These are phyloP conservation scores for Ustulina deusta DNA, from an alignment of 2,329 filamentous ascomycete genomes.

Conservation along the genomic window DNA sequence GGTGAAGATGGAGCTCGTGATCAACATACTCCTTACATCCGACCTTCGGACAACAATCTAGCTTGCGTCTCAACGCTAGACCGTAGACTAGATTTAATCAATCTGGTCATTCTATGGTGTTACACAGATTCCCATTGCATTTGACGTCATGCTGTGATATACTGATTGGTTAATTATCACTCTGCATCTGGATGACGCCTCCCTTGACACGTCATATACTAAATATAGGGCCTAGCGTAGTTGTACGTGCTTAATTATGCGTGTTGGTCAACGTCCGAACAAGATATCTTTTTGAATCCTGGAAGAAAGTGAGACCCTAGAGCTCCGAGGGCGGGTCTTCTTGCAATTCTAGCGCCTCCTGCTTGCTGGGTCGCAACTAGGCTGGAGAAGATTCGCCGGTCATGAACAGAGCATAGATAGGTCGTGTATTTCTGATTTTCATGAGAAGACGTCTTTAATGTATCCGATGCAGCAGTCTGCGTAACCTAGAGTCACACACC, in stretches of 20 bases:
- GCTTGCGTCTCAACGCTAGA: neutral
- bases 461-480: too few relatives aligned
- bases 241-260: neutral
- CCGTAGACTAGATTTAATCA: neutral
- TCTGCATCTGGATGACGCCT: neutral
- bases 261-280: neutral
- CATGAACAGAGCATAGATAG: too few relatives aligned
- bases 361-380: too few relatives aligned
- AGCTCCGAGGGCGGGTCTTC: too few relatives aligned
- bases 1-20: neutral
- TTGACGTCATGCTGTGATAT: neutral
- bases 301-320: too few relatives aligned
- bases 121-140: neutral
- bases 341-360: too few relatives aligned
- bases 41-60: neutral
- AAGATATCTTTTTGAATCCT: too few relatives aligned
- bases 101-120: neutral
- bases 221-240: neutral
- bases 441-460: too few relatives aligned
- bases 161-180: neutral
- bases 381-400: too few relatives aligned
- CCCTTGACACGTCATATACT: slow-evolving; percentile 1
- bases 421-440: too few relatives aligned
- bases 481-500: too few relatives aligned
- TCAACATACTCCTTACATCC: neutral